Evolutionary conservation across 768 basidiomycete species (phyloP).

Genomic region (Collybia sordida): DNA sequence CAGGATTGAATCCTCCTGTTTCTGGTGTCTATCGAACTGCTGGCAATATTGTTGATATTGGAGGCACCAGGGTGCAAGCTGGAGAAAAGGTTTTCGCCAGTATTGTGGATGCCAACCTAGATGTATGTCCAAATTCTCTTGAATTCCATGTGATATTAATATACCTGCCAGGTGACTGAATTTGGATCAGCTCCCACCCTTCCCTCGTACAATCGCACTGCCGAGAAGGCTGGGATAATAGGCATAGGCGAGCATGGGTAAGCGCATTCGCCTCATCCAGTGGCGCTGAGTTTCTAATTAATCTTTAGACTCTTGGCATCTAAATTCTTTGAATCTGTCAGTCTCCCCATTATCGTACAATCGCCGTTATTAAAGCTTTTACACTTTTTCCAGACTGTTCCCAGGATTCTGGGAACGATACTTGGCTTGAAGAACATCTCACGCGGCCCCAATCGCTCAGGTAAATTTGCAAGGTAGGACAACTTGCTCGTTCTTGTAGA

Average conservation of each 20-base stretch:
- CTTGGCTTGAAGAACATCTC: constrained; percentile 42
- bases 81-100: constrained; percentile 33
- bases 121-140: constrained; percentile 27
- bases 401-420: constrained; percentile 42
- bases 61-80: constrained; percentile 23
- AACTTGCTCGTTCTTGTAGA: background rate
- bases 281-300: background rate
- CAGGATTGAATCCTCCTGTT: constrained; percentile 35
- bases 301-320: constrained; percentile 27
- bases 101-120: constrained; percentile 36
- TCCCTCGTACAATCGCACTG: constrained; percentile 20
- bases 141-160: background rate
- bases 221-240: constrained; percentile 25
- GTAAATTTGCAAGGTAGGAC: constrained; percentile 35
- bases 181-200: constrained; percentile 20
- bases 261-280: constrained; percentile 9
- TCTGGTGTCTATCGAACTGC: constrained; percentile 42
- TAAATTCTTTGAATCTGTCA: constrained; percentile 40
- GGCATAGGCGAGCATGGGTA: constrained; percentile 30
- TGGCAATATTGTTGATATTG: constrained; percentile 22
- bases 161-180: constrained; percentile 17
- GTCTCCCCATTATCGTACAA: constrained; percentile 2
- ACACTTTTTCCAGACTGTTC: constrained; percentile 34
- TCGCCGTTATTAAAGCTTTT: background rate
- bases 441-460: constrained; percentile 35